phyloP scores from a whole-genome alignment of 2,329 filamentous ascomycete species.

The Alternaria sp. region DNA sequence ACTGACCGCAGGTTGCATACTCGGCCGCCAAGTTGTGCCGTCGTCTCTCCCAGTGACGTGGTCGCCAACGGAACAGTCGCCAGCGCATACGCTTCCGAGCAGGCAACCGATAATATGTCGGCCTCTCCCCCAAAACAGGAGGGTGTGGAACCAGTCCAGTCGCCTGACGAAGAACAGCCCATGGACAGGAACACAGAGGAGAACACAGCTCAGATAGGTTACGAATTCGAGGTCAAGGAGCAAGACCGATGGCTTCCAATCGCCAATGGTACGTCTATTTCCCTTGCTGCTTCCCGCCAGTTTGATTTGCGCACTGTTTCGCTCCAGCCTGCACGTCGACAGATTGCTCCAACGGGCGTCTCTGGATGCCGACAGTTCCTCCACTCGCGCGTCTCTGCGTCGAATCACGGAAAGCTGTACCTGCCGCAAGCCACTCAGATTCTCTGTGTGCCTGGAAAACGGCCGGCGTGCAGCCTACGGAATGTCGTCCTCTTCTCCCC shows the following conservation, averaged over 20 bases:
- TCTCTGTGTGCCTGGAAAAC: slow-evolving; percentile 42
- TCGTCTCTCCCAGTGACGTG: slow-evolving; percentile 48
- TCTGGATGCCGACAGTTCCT: slow-evolving; percentile 55
- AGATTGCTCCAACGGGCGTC: slow-evolving; percentile 57
- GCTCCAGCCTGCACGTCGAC: slow-evolving; percentile 49
- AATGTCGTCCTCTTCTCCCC: slow-evolving; percentile 57
- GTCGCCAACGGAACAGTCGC: slow-evolving; percentile 52
- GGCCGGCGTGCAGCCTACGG: slow-evolving; percentile 51
- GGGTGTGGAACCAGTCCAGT: slow-evolving; percentile 91
- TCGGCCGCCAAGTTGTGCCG: slow-evolving; percentile 44
- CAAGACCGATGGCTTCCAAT: slow-evolving; percentile 99
- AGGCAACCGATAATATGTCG: slow-evolving; percentile 71
- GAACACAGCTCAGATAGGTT: slow-evolving; percentile 77
- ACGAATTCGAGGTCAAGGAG: slow-evolving; percentile 99
- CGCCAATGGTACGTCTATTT: slow-evolving; percentile 91
- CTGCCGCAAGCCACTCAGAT: slow-evolving; percentile 31
- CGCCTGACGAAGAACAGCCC: slow-evolving; percentile 90
- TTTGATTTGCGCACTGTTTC: slow-evolving; percentile 50
- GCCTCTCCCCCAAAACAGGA: slow-evolving; percentile 86
- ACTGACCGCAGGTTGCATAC: slow-evolving; percentile 41
- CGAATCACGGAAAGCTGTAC: slow-evolving; percentile 55
- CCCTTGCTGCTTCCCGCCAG: slow-evolving; percentile 36
- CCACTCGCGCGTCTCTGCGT: slow-evolving; percentile 57
- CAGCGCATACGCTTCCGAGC: slow-evolving; percentile 59
- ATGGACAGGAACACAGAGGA: slow-evolving; percentile 86